Percentiles rank a stretch among this genome's conserved stretches.
Evolutionary conservation across 164 flowering plant species (phyloP).

Genomic region (Umbilicus rupestris): DNA sequence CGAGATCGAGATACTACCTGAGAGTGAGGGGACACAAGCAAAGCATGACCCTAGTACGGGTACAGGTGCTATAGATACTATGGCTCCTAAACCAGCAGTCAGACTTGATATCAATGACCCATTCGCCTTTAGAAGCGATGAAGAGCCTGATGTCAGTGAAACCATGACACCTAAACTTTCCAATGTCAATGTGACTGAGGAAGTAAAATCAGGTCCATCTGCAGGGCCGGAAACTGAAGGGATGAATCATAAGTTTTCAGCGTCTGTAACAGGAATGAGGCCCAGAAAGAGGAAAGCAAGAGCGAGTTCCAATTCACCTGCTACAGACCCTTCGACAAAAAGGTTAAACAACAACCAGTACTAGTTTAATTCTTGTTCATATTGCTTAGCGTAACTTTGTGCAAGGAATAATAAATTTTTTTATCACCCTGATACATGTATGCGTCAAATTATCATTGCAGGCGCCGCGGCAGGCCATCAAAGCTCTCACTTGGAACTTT

Average conservation of each 20-base stretch:
- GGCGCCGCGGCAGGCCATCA: slow-evolving; percentile 2
- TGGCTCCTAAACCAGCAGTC: background rate
- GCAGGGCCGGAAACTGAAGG: background rate
- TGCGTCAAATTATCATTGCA: background rate
- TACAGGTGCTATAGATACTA: background rate
- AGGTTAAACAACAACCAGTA: background rate
- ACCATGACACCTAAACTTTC: background rate
- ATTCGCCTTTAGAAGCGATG: background rate
- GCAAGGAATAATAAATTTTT: background rate
- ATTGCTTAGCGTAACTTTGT: background rate
- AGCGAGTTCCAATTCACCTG: background rate
- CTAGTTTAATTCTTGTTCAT: background rate
- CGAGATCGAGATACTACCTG: background rate
- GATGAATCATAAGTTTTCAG: background rate
- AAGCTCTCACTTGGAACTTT: background rate
- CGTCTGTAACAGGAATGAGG: background rate
- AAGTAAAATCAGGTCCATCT: background rate
- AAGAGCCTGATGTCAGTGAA: background rate
- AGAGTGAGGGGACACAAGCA: background rate
- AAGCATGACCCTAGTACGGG: background rate
- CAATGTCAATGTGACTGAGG: background rate
- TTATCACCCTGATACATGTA: background rate
- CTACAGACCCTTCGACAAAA: background rate
- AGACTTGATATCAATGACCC: slow-evolving; percentile 3
- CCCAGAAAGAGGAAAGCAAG: background rate